phyloP scores from a whole-genome alignment of 257 asterid species.

The Solanum okadae region DNA sequence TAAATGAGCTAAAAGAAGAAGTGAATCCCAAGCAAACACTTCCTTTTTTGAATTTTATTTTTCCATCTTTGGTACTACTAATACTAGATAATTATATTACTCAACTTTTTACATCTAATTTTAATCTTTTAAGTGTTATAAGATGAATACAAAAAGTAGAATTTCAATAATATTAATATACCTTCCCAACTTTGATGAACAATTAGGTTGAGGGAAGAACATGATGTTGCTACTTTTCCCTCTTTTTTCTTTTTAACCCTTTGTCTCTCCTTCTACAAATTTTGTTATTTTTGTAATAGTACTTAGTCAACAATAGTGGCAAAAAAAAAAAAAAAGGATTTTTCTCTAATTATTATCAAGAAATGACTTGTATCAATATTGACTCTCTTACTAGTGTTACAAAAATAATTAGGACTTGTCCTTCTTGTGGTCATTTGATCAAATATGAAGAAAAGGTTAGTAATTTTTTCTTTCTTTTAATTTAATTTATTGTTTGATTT shows the following conservation, averaged over 20 bases:
- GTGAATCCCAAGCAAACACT: constrained; percentile 29
- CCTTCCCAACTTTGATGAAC: constrained; percentile 29
- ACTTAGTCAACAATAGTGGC: constrained; percentile 2
- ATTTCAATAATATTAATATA: constrained; percentile 9
- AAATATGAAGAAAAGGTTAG: constrained; percentile 26
- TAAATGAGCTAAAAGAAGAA: constrained; percentile 1
- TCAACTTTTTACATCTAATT: not conserved
- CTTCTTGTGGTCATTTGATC: constrained; percentile 31
- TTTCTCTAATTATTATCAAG: not conserved
- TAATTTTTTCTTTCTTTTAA: not conserved
- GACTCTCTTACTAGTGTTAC: not conserved
- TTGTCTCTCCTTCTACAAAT: constrained; percentile 5
- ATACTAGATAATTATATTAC: not conserved
- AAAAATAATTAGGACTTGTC: constrained; percentile 15
- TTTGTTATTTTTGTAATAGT: constrained; percentile 4
- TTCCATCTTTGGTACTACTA: constrained; percentile 5
- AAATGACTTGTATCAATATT: constrained; percentile 22
- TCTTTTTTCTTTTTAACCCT: constrained; percentile 18
- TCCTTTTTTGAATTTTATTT: not conserved
- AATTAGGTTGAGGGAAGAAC: constrained; percentile 18
- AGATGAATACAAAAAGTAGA: constrained; percentile 12
- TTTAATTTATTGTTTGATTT: not conserved
- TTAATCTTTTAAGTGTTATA: not conserved
- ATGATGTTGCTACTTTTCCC: constrained; percentile 21
- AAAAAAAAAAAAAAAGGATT: not conserved